These are phyloP conservation scores for Phytophthora vignae DNA, from an alignment of 352 stramenopile species.

Conservation along the genomic window DNA sequence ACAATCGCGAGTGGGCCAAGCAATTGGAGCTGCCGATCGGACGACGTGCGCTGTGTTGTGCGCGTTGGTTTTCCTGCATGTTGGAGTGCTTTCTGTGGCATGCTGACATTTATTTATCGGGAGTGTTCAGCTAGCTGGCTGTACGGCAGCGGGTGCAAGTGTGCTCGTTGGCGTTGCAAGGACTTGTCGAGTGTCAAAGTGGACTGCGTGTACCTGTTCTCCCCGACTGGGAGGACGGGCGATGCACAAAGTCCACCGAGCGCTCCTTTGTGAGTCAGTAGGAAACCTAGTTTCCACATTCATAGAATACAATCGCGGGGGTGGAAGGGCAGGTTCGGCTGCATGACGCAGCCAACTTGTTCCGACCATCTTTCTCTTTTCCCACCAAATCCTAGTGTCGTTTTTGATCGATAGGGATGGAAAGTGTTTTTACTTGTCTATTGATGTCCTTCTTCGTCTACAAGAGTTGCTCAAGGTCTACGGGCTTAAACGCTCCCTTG, in stretches of 20 bases:
- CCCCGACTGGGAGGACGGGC: conserved; percentile 36
- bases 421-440: conserved; percentile 9
- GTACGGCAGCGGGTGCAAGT: conserved; percentile 6
- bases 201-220: conserved; percentile 30
- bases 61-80: conserved; percentile 28
- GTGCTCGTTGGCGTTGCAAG: conserved; percentile 11
- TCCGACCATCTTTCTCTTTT: conserved; percentile 18
- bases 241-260: conserved; percentile 16
- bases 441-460: conserved; percentile 19
- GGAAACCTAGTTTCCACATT: conserved; percentile 30
- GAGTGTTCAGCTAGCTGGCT: conserved; percentile 32
- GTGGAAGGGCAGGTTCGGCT: conserved; percentile 17
- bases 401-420: background rate
- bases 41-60: conserved; percentile 17
- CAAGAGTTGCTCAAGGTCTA: conserved; percentile 82
- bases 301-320: conserved; percentile 32
- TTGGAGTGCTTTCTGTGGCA: conserved; percentile 39
- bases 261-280: conserved; percentile 22
- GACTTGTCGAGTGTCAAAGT: conserved; percentile 17
- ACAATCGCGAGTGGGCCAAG: conserved; percentile 16
- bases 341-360: conserved; percentile 35
- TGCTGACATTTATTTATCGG: conserved; percentile 43
- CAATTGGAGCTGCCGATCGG: conserved; percentile 14
- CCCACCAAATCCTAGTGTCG: background rate
- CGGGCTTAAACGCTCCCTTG: conserved; percentile 75